Base-by-base conservation (phyloP, 257 asterid species). In the Anisodus acutangulus region DNA sequence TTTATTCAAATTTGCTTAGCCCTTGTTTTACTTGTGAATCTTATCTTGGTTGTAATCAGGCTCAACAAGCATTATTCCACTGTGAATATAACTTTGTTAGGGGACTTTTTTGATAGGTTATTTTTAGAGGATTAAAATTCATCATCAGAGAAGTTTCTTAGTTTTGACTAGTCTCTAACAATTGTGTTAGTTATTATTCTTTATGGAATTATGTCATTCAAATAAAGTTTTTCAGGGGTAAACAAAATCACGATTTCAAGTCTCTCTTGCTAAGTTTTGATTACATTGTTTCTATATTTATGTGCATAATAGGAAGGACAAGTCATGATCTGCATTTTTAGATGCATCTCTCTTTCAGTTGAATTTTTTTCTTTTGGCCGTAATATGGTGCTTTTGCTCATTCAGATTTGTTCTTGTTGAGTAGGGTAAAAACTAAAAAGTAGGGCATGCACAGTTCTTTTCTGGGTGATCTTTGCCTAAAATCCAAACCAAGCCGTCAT, bases 21-120 rank as follows among this genome's bases (percentile, higher is more conserved):
- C 85, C 11, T 83, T 58, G 39, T 68, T 84, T 66, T 76, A 51
- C 49, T 9, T 16, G 16, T 41, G 53, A 58, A 51, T 22, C 5
- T 47, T 43, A 58, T 45, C 64, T 78, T 5, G 9, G 59, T 78
- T 53, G 49, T 31, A 22, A 53, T 53, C 81, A 51, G 16, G 45
- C 39, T 78, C 45, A 3, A 53, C 49, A 51, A 76, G 47, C 47
- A 76, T 53, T 31, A 12, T 78, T 78, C 41, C 47, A 26, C n/a
- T 3, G 8, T 13, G 81, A 26, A 15, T 26, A 51, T 31, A 6
- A 49, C 22, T 74, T 74, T 49, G 35, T 74, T 9, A n/a, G 62
- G 62, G 62, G 15, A 31, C 35, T 31, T 31, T 31, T 31, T 31
- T 31, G 35, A 31, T 31, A 31, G 35, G 35, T 31, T 1, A 41